phyloP scores from a whole-genome alignment of 2,329 filamentous ascomycete genomes.

The Atkinsonella hypoxylon region DNA sequence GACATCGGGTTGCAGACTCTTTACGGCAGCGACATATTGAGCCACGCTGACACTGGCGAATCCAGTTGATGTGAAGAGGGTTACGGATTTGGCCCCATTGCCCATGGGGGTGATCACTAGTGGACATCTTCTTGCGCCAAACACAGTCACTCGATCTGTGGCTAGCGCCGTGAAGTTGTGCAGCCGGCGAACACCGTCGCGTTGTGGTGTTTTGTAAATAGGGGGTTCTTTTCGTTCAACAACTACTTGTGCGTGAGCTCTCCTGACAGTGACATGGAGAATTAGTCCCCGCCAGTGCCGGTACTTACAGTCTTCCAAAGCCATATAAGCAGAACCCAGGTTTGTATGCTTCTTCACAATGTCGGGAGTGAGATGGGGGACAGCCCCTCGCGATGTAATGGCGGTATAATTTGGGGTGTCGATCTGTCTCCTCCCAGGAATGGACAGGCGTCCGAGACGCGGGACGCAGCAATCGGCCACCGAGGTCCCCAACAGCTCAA shows the following conservation, averaged over 20 bases:
- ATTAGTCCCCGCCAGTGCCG: neutral
- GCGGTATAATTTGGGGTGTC: conserved; percentile 75
- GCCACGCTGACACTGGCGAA: conserved; percentile 59
- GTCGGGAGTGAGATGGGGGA: conserved; percentile 87
- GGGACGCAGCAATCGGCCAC: conserved; percentile 32
- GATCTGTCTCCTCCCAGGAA: conserved; percentile 52
- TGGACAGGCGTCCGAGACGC: conserved; percentile 54
- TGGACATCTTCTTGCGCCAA: conserved; percentile 68
- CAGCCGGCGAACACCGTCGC: conserved; percentile 39
- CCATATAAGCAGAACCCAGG: conserved; percentile 63
- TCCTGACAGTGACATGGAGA: too few species aligned
- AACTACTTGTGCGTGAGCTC: conserved; percentile 26
- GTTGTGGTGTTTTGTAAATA: conserved; percentile 29
- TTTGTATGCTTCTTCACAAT: conserved; percentile 53
- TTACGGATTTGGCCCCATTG: conserved; percentile 59
- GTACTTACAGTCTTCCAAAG: conserved; percentile 79
- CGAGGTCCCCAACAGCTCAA: conserved; percentile 34
- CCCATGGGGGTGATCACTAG: conserved; percentile 59
- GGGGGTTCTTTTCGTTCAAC: conserved; percentile 42
- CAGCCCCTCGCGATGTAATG: conserved; percentile 66
- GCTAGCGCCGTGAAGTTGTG: conserved; percentile 68
- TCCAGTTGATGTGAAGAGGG: conserved; percentile 76
- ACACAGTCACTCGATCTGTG: conserved; percentile 50
- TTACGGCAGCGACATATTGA: conserved; percentile 55
- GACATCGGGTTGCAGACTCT: conserved; percentile 65